These are phyloP conservation scores for Cryphonectria naterciae DNA, from an alignment of 2,329 filamentous ascomycete genomes.

Conservation along the genomic window DNA sequence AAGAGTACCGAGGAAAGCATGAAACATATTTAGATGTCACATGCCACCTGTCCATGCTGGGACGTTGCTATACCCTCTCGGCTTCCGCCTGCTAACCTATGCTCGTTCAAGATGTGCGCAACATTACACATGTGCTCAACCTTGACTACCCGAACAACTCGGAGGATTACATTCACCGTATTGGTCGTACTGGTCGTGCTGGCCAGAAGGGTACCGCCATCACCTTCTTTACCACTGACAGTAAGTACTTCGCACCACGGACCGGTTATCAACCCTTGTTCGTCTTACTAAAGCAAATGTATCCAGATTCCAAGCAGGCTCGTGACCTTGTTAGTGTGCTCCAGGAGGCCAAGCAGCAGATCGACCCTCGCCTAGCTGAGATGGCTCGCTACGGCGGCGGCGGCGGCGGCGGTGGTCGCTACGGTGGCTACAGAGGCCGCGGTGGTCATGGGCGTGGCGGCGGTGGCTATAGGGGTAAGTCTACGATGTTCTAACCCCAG, in stretches of 20 bases:
- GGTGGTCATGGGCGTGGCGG: constrained; percentile 50
- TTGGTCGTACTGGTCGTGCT: constrained; percentile 93
- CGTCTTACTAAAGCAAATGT: constrained; percentile 40
- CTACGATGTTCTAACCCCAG: constrained; percentile 22
- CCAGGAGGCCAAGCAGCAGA: constrained; percentile 95
- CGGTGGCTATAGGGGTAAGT: constrained; percentile 34
- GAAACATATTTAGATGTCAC: constrained; percentile 55
- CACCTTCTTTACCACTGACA: constrained; percentile 98
- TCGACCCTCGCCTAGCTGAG: constrained; percentile 92
- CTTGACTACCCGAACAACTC: constrained; percentile 99
- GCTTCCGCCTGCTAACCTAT: constrained; percentile 76
- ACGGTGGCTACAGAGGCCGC: constrained; percentile 71
- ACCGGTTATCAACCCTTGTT: not conserved
- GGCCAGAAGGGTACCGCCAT: constrained; percentile 95
- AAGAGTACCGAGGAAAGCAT: constrained; percentile 51
- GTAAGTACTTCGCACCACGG: constrained; percentile 62
- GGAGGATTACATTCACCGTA: constrained; percentile 97
- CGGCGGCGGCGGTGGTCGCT: constrained; percentile 77
- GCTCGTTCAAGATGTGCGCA: constrained; percentile 89
- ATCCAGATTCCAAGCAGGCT: constrained; percentile 83
- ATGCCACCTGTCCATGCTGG: constrained; percentile 57
- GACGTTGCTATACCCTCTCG: constrained; percentile 62
- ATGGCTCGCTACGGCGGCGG: constrained; percentile 93
- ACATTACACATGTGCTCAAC: constrained; percentile 99
- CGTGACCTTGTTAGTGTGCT: constrained; percentile 94